Evolutionary conservation across 2,329 filamentous ascomycete species (phyloP), one percentile per base, ranked within the genome.

Genomic region (Fusarium sp.): DNA sequence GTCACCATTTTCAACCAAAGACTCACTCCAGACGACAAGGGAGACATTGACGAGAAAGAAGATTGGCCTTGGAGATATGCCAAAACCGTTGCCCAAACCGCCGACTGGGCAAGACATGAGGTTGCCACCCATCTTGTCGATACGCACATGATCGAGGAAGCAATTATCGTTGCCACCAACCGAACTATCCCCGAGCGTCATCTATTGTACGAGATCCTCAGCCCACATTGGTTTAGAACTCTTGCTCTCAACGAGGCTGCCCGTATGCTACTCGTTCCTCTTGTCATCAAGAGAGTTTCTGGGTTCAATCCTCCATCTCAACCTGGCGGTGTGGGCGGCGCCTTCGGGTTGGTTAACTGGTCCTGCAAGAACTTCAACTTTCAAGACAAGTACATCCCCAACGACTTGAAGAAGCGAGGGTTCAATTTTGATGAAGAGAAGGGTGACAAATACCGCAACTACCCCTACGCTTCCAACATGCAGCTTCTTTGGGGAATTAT

Each of bases 51-150:
- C 7, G 62, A 69, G 45, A 69, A 66, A 37, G 50, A 66, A 1
- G 65, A 69, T 28, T 69, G 67, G 67, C 56, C 67, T 0, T 69
- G 67, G 67, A 30, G 67, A 41, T 68, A 69, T 3, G 67, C 67
- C 40, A 69, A 69, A 41, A 69, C 67, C 0, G 64, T 67, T 3
- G 67, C 67, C 0, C 67, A 69, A 24, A 66, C 67, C 0, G 67
- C 67, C 6, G 67, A 69, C 24, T 69, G 67, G 62, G 50, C 67
- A 6, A 53, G 67, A 47, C 67, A 69, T 14, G 67, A 69, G 6
- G 19, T 69, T 3, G 67, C 65, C 2, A 49, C 56, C 0, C 67
- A 66, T 13, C 67, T 69, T 11, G 62, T 69, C 4, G 67, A 69
- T 14, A 69, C 67, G 0, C 67, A 69, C 37, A 56, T 69, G 56